Evolutionary conservation across 164 flowering plant genomes (phyloP), one percentile per base, ranked within the genome.

Genomic region (Vitis vinifera): DNA sequence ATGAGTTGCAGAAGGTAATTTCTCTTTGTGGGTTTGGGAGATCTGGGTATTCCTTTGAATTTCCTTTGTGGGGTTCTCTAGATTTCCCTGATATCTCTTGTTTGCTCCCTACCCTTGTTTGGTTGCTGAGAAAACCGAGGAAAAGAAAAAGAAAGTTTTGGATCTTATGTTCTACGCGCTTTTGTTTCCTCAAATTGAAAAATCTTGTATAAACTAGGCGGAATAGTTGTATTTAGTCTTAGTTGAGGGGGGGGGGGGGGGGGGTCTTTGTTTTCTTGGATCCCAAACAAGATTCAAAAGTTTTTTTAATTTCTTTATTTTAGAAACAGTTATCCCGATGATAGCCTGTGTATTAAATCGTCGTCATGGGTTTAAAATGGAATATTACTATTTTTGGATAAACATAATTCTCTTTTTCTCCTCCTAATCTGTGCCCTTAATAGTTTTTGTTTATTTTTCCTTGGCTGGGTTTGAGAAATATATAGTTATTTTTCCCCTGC

Each of bases 1-100:
- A 76, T n/a, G 93, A 89, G 15, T 69, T 93, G 74, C 66, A 76
- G 14, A 82, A 85, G 93, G 98, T 93, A 66, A 49, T 60, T 19
- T 67, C 59, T 64, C 73, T 73, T 10, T 63, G 10, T 62, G 9
- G 30, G 13, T 79, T 76, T 72, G 8, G 8, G 63, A 68, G 80
- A 75, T 81, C 79, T 80, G 76, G 71, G 58, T 63, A 62, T 74
- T 71, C 57, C 59, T 65, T 48, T 67, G 55, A 61, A 67, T 52
- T 71, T 51, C n/a, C 31, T 61, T 59, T 51, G 5, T 31, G 44
- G 65, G 9, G 19, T 72, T 12, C 52, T 29, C 44, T 30, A 3
- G 57, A 3, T 8, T 61, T n/a, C 53, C 27, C 19, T 31, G 53
- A 23, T 65, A 44, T 59, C 16, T 9, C 57, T 15, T 55, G 30